Conservation (phyloP, 2,329 filamentous ascomycete species). For the Allantophomopsis lycopodina region DNA sequence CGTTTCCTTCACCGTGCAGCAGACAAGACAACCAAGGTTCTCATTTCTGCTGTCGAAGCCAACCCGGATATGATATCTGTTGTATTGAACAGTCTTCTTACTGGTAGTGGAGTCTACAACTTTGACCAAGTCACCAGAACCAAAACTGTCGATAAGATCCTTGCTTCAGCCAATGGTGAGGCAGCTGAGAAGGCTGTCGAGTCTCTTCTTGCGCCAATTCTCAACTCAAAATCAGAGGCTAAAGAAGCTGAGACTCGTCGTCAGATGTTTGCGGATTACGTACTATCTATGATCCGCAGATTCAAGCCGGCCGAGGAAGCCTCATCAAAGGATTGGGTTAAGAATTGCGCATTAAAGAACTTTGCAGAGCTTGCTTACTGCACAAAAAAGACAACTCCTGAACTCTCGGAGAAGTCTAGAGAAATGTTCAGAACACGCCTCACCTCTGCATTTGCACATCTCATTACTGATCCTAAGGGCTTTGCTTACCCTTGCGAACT, state of each 20-base stretch:
- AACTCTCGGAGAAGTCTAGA: slow-evolving; percentile 36
- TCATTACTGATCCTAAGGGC: slow-evolving; percentile 38
- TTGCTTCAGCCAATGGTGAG: slow-evolving; percentile 9
- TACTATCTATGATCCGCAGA: slow-evolving; percentile 15
- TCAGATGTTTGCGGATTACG: slow-evolving; percentile 17
- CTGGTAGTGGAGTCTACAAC: slow-evolving; percentile 55
- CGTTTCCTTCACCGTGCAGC: slow-evolving; percentile 71
- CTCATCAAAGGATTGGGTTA: slow-evolving; percentile 11
- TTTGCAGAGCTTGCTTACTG: slow-evolving; percentile 43
- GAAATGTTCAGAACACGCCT: slow-evolving; percentile 42
- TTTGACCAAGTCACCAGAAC: slow-evolving; percentile 81
- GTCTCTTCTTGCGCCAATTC: slow-evolving; percentile 28
- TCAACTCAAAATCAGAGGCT: slow-evolving; percentile 8
- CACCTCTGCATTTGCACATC: slow-evolving; percentile 41
- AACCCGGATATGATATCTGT: slow-evolving; percentile 43
- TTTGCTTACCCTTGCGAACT: slow-evolving; percentile 25
- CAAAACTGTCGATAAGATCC: slow-evolving; percentile 60
- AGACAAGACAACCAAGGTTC: slow-evolving; percentile 56
- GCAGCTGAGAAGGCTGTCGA: slow-evolving; percentile 27
- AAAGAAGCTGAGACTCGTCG: slow-evolving; percentile 16
- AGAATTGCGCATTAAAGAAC: slow-evolving; percentile 9
- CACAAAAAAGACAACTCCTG: slow-evolving; percentile 25
- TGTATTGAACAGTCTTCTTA: slow-evolving; percentile 55
- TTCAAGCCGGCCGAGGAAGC: slow-evolving; percentile 10
- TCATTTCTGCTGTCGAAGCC: slow-evolving; percentile 50